Percentiles rank a stretch among this genome's conserved stretches.
These are phyloP conservation scores for Melocanna baccifera DNA, from an alignment of 176 grass and related monocot species.

Conservation along the genomic window DNA sequence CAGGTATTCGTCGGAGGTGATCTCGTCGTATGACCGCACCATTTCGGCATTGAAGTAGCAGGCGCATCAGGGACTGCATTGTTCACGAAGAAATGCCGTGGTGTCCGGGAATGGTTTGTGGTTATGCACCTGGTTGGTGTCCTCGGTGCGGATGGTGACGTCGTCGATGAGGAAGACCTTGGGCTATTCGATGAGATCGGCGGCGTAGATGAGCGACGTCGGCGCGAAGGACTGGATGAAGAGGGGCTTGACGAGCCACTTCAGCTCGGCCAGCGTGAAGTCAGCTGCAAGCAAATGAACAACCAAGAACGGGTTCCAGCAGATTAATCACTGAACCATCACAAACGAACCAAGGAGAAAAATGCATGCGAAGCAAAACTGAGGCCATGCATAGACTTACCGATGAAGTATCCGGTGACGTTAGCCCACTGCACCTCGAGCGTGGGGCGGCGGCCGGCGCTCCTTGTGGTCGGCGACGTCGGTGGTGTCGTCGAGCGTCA, in stretches of 20 bases:
- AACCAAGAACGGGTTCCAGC: background rate
- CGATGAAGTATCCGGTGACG: slow-evolving; percentile 45
- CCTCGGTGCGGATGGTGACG: slow-evolving; percentile 43
- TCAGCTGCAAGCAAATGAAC: slow-evolving; percentile 21
- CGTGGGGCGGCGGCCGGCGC: slow-evolving; percentile 33
- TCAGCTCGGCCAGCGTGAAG: slow-evolving; percentile 52
- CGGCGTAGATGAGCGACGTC: slow-evolving; percentile 37
- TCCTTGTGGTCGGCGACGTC: slow-evolving; percentile 42
- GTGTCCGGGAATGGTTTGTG: too few species aligned
- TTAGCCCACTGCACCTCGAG: slow-evolving; percentile 50
- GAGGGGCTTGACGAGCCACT: slow-evolving; percentile 20
- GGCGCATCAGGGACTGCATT: too few species aligned
- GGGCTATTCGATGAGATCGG: slow-evolving; percentile 39
- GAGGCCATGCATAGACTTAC: background rate
- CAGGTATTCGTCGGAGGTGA: slow-evolving; percentile 49
- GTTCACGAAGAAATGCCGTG: too few species aligned
- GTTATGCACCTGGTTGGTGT: slow-evolving; percentile 35
- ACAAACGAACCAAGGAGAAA: background rate
- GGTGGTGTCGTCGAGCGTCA: slow-evolving; percentile 47
- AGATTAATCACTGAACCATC: background rate
- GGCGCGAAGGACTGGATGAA: slow-evolving; percentile 59
- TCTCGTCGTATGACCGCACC: slow-evolving; percentile 33
- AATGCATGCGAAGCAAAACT: too few species aligned
- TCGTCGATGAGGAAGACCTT: slow-evolving; percentile 53
- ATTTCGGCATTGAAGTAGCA: too few species aligned